Conservation (phyloP, 1,139 yeast species). For the Protomyces macrosporus region DNA sequence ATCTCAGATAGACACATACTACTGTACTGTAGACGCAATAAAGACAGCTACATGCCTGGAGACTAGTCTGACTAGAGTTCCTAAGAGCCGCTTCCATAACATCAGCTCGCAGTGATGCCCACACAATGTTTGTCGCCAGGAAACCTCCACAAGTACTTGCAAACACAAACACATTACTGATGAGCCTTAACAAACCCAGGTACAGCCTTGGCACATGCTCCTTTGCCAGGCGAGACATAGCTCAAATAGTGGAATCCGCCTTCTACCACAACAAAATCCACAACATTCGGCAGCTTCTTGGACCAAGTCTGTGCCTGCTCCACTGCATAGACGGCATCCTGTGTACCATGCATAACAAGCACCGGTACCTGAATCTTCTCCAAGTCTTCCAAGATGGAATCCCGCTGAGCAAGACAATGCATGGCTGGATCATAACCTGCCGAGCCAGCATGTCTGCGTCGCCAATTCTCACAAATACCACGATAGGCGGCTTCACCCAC, state of each 20-base stretch:
- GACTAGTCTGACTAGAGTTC: too few species aligned
- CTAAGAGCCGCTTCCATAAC: too few species aligned
- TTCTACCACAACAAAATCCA: constrained; percentile 1
- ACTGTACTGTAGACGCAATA: too few species aligned
- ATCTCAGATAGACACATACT: too few species aligned
- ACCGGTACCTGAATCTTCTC: background rate
- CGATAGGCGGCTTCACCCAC: constrained; percentile 3
- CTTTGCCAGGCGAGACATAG: constrained; percentile 5
- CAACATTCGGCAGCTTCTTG: background rate
- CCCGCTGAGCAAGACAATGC: constrained; percentile 6
- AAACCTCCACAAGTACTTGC: too few species aligned
- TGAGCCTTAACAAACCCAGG: constrained; percentile 2
- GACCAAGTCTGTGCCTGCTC: constrained; percentile 3
- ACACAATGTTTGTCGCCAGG: too few species aligned
- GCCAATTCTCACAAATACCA: background rate
- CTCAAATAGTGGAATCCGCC: constrained; percentile 20
- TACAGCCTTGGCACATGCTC: background rate
- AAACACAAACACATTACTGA: background rate
- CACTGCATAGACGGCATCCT: constrained; percentile 6
- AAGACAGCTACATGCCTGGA: too few species aligned
- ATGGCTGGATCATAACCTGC: constrained; percentile 5
- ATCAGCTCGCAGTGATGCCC: too few species aligned
- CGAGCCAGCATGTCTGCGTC: constrained; percentile 6
- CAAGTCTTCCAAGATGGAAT: background rate
- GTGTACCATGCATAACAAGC: constrained; percentile 12